These are phyloP conservation scores for Phaeotremella skinneri DNA, from an alignment of 768 basidiomycete genomes.

Conservation along the genomic window DNA sequence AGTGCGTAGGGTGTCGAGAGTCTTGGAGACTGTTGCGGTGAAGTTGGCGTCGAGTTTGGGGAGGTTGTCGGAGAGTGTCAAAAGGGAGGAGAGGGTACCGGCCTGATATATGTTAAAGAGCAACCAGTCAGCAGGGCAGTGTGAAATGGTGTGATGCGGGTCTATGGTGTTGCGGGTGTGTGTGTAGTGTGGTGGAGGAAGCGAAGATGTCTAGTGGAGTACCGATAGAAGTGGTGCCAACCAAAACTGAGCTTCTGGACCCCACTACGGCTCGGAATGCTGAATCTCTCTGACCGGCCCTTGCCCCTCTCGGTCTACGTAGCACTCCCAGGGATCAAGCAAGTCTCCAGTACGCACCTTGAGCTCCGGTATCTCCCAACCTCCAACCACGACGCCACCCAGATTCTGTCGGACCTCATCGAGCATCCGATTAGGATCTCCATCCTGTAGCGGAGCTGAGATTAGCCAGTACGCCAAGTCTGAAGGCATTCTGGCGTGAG, in stretches of 20 bases:
- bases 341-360: too few species aligned
- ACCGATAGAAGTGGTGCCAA: too few species aligned
- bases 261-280: too few species aligned
- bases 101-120: slow-evolving; percentile 59
- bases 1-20: slow-evolving; percentile 87
- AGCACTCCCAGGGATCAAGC: too few species aligned
- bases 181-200: too few species aligned
- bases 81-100: slow-evolving; percentile 85
- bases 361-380: slow-evolving; percentile 77
- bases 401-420: slow-evolving; percentile 65
- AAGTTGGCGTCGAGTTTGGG: slow-evolving; percentile 88
- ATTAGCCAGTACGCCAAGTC: slow-evolving; percentile 95
- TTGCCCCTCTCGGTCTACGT: too few species aligned
- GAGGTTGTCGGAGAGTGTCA: slow-evolving; percentile 84
- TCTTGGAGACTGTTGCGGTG: slow-evolving; percentile 82
- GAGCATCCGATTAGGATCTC: slow-evolving; percentile 72
- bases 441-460: slow-evolving; percentile 72
- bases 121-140: neutral
- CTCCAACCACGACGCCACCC: slow-evolving; percentile 58
- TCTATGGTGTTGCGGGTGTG: too few species aligned
- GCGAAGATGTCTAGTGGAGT: too few species aligned
- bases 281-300: too few species aligned
- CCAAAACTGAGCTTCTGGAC: too few species aligned
- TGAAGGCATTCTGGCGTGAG: slow-evolving; percentile 69
- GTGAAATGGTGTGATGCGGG: too few species aligned